phyloP scores from a whole-genome alignment of 257 asterid genomes.

The Rhazya stricta region DNA sequence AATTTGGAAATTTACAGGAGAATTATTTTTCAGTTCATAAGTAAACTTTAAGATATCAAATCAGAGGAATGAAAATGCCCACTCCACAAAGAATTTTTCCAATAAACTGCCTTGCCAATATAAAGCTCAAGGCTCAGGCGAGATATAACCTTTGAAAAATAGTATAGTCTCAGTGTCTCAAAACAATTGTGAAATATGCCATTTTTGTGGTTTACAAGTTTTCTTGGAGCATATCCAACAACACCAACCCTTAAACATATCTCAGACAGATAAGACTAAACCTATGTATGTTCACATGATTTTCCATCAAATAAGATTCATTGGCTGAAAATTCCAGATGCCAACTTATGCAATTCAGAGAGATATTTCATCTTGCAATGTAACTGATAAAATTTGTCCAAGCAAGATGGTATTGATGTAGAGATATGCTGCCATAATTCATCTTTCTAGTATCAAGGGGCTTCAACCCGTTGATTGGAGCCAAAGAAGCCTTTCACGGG shows the following conservation, averaged over 20 bases:
- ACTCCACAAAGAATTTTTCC: neutral
- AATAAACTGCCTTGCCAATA: neutral
- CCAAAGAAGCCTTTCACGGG: slow-evolving; percentile 1
- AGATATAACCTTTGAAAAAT: neutral
- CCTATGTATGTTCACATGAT: neutral
- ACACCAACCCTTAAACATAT: neutral
- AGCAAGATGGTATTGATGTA: neutral
- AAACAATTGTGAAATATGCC: neutral
- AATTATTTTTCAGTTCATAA: neutral
- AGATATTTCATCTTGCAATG: slow-evolving; percentile 3
- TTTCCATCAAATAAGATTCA: neutral
- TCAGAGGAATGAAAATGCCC: neutral
- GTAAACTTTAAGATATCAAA: neutral
- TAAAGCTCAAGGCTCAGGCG: neutral
- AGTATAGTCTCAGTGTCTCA: neutral
- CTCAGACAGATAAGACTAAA: neutral
- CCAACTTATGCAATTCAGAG: neutral
- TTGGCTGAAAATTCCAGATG: neutral
- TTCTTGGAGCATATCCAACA: neutral
- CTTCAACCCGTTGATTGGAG: neutral
- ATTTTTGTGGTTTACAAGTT: neutral
- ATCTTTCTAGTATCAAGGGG: neutral
- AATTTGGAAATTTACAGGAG: neutral
- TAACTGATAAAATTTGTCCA: neutral
- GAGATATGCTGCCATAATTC: neutral